A percentile compares a stretch with the other conserved stretches of the same genome.
These are phyloP conservation scores for Galerina sulciceps DNA, from an alignment of 768 basidiomycete genomes.

Conservation along the genomic window DNA sequence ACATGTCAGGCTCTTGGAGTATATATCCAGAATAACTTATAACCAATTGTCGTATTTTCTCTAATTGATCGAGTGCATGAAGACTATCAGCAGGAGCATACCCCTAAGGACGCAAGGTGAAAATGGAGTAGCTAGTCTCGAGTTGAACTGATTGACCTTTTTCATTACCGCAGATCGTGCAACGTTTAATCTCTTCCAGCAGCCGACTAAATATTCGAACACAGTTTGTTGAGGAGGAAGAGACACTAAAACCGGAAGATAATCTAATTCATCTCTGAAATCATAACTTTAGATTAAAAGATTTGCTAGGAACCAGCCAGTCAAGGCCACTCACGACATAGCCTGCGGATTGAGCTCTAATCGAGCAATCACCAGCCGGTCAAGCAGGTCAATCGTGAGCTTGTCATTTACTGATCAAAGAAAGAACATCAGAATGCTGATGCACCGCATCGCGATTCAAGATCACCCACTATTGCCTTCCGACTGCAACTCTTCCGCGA, in stretches of 20 bases:
- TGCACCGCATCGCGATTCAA: neutral
- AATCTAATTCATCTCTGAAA: constrained; percentile 74
- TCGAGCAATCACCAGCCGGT: constrained; percentile 82
- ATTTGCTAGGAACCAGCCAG: neutral
- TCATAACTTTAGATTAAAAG: neutral
- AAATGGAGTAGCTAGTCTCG: neutral
- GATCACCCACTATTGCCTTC: constrained; percentile 54
- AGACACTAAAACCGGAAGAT: constrained; percentile 72
- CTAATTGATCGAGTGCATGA: constrained; percentile 63
- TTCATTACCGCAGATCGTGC: constrained; percentile 59
- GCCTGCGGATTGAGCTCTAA: constrained; percentile 77
- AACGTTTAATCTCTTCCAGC: constrained; percentile 86
- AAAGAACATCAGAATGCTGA: constrained; percentile 1
- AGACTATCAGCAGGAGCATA: constrained; percentile 67
- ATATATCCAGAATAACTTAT: constrained; percentile 89
- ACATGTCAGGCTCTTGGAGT: constrained; percentile 93
- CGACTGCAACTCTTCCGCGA: constrained; percentile 68
- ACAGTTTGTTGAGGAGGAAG: constrained; percentile 79
- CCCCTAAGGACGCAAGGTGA: constrained; percentile 37
- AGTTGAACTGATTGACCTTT: constrained; percentile 47
- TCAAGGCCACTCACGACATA: constrained; percentile 60
- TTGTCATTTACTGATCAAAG: constrained; percentile 38
- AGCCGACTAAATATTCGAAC: constrained; percentile 88
- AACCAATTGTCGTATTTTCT: constrained; percentile 80
- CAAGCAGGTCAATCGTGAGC: constrained; percentile 63